phyloP scores from a whole-genome alignment of 768 basidiomycete genomes.

The Phylloporus sp. region DNA sequence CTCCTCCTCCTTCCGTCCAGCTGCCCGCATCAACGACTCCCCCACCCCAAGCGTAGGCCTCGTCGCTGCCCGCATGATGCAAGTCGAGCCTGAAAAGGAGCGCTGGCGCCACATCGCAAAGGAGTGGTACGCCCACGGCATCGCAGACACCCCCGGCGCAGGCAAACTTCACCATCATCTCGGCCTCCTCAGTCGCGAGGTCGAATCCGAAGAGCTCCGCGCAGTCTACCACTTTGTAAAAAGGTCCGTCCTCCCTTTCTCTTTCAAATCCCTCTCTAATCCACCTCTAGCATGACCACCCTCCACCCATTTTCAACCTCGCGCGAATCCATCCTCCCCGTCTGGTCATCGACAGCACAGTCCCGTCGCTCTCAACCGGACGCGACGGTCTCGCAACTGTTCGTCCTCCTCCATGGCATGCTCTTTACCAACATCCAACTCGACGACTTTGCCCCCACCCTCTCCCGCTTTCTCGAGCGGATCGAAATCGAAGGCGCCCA shows the following conservation, averaged over 20 bases:
- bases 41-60: conserved; percentile 77
- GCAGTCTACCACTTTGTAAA: conserved; percentile 93
- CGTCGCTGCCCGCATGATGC: conserved; percentile 73
- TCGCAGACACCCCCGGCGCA: conserved; percentile 87
- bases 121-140: conserved; percentile 88
- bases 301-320: conserved; percentile 83
- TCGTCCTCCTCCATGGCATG: conserved; percentile 93
- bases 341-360: conserved; percentile 72
- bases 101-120: conserved; percentile 84
- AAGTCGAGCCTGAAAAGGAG: conserved; percentile 88
- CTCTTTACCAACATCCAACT: conserved; percentile 93
- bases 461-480: conserved; percentile 83
- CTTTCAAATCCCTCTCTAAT: too few species aligned
- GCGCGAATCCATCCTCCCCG: conserved; percentile 80
- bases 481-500: conserved; percentile 76
- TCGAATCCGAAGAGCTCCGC: conserved; percentile 73
- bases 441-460: conserved; percentile 80
- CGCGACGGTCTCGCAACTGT: conserved; percentile 68
- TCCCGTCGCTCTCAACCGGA: conserved; percentile 73
- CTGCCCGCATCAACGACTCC: conserved; percentile 58
- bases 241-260: conserved; percentile 54
- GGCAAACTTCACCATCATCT: conserved; percentile 94
- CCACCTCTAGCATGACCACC: conserved; percentile 95
- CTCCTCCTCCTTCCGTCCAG: conserved; percentile 43
- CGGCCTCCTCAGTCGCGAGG: conserved; percentile 81